phyloP scores from a whole-genome alignment of 495 filamentous ascomycete genomes.

The Neurospora sp. region DNA sequence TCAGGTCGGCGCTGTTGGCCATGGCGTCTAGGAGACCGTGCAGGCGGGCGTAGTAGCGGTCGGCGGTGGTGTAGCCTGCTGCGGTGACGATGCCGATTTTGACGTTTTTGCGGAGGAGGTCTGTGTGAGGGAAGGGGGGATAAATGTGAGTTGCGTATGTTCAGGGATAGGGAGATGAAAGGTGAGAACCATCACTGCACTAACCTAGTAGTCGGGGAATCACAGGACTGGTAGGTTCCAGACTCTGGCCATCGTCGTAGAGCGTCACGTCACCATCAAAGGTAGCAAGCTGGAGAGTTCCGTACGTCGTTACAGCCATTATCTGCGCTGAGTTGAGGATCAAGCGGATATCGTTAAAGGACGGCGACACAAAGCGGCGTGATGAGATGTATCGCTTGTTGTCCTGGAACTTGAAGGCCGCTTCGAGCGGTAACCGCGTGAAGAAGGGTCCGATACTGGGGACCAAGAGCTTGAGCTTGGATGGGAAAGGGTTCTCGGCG shows the following conservation, averaged over 20 bases:
- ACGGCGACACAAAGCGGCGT: constrained; percentile 88
- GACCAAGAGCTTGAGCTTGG: constrained; percentile 87
- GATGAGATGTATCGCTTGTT: constrained; percentile 73
- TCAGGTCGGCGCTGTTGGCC: constrained; percentile 49
- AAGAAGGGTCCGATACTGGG: constrained; percentile 87
- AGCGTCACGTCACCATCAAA: constrained; percentile 98
- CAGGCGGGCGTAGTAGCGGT: constrained; percentile 73
- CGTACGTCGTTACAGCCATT: constrained; percentile 63
- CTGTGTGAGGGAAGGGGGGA: constrained; percentile 13
- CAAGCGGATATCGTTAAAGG: constrained; percentile 92
- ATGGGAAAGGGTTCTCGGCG: constrained; percentile 49
- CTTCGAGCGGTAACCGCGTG: constrained; percentile 72
- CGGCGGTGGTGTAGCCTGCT: constrained; percentile 83
- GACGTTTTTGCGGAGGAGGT: constrained; percentile 47
- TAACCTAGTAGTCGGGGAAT: constrained; percentile 61
- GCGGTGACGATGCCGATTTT: constrained; percentile 93
- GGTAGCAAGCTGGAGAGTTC: constrained; percentile 72
- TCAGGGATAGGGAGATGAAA: background rate
- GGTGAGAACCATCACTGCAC: background rate
- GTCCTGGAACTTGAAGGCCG: constrained; percentile 89
- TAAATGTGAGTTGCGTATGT: background rate
- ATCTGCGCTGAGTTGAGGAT: constrained; percentile 92
- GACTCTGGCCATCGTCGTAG: constrained; percentile 82
- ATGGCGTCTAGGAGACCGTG: constrained; percentile 77
- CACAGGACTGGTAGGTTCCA: constrained; percentile 63